Evolutionary conservation across 2,329 filamentous ascomycete species (phyloP).

Genomic region (Penicillium carneum): DNA sequence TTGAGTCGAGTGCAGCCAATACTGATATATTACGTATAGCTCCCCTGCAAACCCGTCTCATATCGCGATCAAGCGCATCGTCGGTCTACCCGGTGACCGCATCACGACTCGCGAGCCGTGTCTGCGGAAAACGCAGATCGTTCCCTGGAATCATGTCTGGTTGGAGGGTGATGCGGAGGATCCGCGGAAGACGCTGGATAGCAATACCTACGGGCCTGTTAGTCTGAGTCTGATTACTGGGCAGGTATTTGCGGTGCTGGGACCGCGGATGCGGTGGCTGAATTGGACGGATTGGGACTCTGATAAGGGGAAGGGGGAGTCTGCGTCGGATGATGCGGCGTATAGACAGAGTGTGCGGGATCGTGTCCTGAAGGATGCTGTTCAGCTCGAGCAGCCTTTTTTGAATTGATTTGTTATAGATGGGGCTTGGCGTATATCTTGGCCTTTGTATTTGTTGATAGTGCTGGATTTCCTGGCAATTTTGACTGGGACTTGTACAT

Average conservation of each 20-base stretch:
- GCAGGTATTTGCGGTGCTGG: constrained; percentile 74
- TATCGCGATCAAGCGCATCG: constrained; percentile 79
- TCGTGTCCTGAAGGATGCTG: constrained; percentile 48
- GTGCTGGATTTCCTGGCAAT: neutral
- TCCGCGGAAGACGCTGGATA: constrained; percentile 75
- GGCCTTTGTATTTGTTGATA: constrained; percentile 17
- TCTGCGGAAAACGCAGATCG: constrained; percentile 59
- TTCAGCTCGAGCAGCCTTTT: constrained; percentile 44
- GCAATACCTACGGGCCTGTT: constrained; percentile 88
- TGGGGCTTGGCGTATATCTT: neutral
- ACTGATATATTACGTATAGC: constrained; percentile 52
- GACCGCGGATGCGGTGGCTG: constrained; percentile 60
- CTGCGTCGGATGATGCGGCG: constrained; percentile 24
- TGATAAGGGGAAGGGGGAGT: constrained; percentile 19
- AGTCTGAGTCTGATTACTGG: constrained; percentile 77
- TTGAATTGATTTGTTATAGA: constrained; percentile 28
- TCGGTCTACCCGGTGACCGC: constrained; percentile 80
- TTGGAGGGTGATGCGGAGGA: constrained; percentile 83
- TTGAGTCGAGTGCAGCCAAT: neutral
- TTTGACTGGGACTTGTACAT: constrained; percentile 21
- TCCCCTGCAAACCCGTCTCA: constrained; percentile 74
- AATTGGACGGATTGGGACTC: constrained; percentile 51
- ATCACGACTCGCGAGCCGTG: constrained; percentile 72
- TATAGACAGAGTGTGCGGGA: constrained; percentile 47
- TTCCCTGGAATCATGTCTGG: constrained; percentile 90